Evolutionary conservation across 208 protist species (phyloP).

Genomic region (Strigomonas galati): DNA sequence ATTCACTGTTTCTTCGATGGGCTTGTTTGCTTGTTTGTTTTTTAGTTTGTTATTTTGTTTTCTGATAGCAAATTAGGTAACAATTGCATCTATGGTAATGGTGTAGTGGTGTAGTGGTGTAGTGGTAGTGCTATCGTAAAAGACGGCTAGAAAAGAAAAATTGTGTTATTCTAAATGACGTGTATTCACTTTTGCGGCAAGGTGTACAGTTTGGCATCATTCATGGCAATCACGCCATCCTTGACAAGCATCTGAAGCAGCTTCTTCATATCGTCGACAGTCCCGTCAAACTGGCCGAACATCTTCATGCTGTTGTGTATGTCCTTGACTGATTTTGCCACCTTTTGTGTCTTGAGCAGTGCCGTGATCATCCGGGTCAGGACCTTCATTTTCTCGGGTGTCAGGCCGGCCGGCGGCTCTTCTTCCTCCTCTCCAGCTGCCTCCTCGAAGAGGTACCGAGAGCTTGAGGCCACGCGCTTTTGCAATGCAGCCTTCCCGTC

Average conservation of each 20-base stretch:
- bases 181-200: conserved; percentile 30
- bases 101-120: too few species aligned
- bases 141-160: too few species aligned
- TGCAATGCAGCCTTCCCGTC: conserved; percentile 35
- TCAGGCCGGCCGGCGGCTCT: conserved; percentile 41
- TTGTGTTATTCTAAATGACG: too few species aligned
- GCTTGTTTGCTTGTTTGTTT: background rate
- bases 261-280: conserved; percentile 47
- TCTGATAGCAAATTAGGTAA: too few species aligned
- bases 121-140: too few species aligned
- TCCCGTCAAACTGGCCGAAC: conserved; percentile 62
- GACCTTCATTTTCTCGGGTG: conserved; percentile 63
- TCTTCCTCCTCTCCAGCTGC: conserved; percentile 27
- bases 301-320: conserved; percentile 87
- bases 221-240: conserved; percentile 43
- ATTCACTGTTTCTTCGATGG: background rate
- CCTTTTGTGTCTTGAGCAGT: conserved; percentile 54
- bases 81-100: too few species aligned
- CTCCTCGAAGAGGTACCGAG: conserved; percentile 27
- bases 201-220: conserved; percentile 60
- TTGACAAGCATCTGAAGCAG: conserved; percentile 67
- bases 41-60: background rate
- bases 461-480: conserved; percentile 23
- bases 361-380: conserved; percentile 63
- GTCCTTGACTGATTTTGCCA: conserved; percentile 48